phyloP scores from a whole-genome alignment of 2,329 filamentous ascomycete species.

The Aspergillus oerlinghausenensis region DNA sequence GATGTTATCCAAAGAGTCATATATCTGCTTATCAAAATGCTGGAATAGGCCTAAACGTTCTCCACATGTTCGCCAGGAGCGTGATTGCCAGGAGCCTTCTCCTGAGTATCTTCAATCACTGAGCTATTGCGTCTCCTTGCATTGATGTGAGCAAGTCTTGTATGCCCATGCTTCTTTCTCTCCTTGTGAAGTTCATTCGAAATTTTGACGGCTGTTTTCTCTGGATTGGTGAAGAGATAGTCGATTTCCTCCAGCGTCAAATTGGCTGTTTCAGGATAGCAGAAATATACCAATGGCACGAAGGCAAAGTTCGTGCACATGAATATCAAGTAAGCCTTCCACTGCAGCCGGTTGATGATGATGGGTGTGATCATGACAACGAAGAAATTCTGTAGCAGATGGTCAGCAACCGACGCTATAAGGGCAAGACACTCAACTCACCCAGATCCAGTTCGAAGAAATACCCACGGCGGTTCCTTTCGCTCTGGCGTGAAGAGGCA shows the following conservation, averaged over 20 bases:
- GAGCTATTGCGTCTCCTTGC: too few relatives aligned
- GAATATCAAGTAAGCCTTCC: conserved; percentile 36
- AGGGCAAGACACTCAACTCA: conserved; percentile 3
- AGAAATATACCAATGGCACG: conserved; percentile 42
- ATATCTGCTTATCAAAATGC: background rate
- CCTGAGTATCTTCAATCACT: background rate
- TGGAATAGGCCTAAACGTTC: background rate
- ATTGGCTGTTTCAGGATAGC: conserved; percentile 41
- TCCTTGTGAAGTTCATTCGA: conserved; percentile 17
- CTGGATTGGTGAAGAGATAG: conserved; percentile 31
- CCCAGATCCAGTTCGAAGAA: conserved; percentile 45
- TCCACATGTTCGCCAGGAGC: background rate
- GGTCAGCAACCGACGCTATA: background rate
- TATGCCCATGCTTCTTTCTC: conserved; percentile 8
- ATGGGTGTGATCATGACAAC: conserved; percentile 34
- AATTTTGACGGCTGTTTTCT: conserved; percentile 13
- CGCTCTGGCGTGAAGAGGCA: conserved; percentile 47
- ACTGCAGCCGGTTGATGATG: conserved; percentile 29
- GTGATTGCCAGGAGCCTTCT: background rate
- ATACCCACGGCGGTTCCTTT: conserved; percentile 42
- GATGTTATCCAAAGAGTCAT: background rate
- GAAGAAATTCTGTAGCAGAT: conserved; percentile 40
- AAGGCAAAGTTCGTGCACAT: conserved; percentile 33
- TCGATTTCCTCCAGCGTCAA: conserved; percentile 43
- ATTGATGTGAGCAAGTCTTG: too few relatives aligned